Conservation (phyloP, 1,284 basidiomycete species). For the Ganoderma multipileum region DNA sequence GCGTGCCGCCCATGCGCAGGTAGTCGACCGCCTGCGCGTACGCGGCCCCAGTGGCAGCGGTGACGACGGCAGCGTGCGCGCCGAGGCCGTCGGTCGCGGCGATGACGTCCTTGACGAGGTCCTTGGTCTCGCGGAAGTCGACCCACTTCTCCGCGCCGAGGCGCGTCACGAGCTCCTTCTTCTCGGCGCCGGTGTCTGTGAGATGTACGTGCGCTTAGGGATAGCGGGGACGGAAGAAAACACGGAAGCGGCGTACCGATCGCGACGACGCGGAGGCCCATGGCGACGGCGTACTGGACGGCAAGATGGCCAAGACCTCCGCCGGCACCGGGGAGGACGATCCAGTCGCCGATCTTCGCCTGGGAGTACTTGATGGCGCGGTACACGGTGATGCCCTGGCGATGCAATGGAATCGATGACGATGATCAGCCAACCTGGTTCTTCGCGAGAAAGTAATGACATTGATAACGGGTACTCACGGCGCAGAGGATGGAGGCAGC, state of each 20-base stretch:
- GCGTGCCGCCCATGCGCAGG: conserved; percentile 67
- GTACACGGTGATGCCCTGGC: conserved; percentile 80
- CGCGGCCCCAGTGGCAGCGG: conserved; percentile 62
- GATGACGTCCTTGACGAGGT: conserved; percentile 69
- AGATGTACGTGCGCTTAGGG: neutral
- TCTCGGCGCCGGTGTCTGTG: conserved; percentile 76
- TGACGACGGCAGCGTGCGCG: conserved; percentile 78
- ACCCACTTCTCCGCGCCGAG: conserved; percentile 85
- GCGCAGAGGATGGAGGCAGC: conserved; percentile 89
- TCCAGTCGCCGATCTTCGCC: conserved; percentile 79
- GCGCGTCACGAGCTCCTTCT: conserved; percentile 68
- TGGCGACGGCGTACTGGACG: conserved; percentile 78
- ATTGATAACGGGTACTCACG: conserved; percentile 46
- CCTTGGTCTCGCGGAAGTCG: conserved; percentile 74
- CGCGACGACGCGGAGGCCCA: conserved; percentile 83
- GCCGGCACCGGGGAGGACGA: conserved; percentile 83
- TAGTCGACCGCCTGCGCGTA: conserved; percentile 82
- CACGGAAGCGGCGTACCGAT: conserved; percentile 53
- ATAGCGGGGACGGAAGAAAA: neutral
- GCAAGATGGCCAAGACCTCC: conserved; percentile 80
- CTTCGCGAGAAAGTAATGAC: neutral
- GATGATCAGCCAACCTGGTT: neutral
- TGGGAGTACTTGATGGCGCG: conserved; percentile 83
- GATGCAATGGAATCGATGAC: neutral
- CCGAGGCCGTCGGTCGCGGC: conserved; percentile 74